phyloP scores from a whole-genome alignment of 2,329 filamentous ascomycete species.

The Colletotrichum graminicola region DNA sequence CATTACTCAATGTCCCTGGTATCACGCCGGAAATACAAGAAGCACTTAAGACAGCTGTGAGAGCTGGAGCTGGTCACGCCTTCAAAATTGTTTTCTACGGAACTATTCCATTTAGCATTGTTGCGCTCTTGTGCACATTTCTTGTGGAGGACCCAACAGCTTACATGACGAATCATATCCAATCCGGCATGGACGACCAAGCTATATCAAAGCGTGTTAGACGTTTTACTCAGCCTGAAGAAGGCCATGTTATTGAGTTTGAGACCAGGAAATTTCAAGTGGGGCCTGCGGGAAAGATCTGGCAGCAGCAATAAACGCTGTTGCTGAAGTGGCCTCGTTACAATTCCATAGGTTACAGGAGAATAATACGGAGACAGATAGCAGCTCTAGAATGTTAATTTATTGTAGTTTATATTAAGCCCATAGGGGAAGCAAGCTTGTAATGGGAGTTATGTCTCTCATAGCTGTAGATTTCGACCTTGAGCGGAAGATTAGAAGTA shows the following conservation, averaged over 20 bases:
- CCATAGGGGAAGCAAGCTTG: background rate
- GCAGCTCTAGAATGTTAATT: background rate
- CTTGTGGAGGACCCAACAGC: constrained; percentile 37
- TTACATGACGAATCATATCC: constrained; percentile 43
- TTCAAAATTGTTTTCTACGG: constrained; percentile 40
- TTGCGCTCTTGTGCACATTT: constrained; percentile 27
- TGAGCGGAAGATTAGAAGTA: background rate
- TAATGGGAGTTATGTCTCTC: background rate
- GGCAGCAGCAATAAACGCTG: background rate
- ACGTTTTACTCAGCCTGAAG: background rate
- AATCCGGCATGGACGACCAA: constrained; percentile 37
- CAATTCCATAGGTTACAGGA: background rate
- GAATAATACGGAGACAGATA: background rate
- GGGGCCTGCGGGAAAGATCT: constrained; percentile 15
- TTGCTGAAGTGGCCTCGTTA: background rate
- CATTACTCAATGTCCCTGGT: constrained; percentile 39
- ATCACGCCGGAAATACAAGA: constrained; percentile 39
- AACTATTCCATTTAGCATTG: constrained; percentile 37
- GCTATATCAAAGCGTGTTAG: background rate
- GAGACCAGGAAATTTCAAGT: constrained; percentile 16
- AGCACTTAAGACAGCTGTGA: constrained; percentile 21
- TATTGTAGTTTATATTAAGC: background rate
- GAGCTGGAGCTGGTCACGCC: constrained; percentile 32
- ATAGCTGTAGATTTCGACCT: background rate
- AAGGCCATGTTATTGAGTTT: constrained; percentile 27